These are phyloP conservation scores for Penicillium expansum DNA, from an alignment of 2,329 filamentous ascomycete genomes.

Conservation along the genomic window DNA sequence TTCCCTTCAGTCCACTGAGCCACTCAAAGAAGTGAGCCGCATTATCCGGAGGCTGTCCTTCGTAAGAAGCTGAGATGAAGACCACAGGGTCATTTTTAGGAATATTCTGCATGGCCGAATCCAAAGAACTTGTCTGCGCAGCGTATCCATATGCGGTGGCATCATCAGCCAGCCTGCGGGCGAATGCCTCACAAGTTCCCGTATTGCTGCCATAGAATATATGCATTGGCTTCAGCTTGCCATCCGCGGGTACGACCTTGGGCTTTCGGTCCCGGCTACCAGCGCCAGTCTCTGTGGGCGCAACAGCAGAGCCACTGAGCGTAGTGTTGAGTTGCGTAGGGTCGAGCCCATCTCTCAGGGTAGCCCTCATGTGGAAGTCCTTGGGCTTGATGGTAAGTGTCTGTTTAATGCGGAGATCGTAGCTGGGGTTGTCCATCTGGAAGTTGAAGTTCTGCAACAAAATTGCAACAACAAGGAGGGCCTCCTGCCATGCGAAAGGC, in stretches of 20 bases:
- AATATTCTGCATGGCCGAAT: slow-evolving; percentile 60
- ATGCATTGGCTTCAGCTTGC: slow-evolving; percentile 51
- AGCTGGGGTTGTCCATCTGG: slow-evolving; percentile 56
- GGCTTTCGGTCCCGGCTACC: slow-evolving; percentile 23
- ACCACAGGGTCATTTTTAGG: slow-evolving; percentile 61
- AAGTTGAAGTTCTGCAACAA: slow-evolving; percentile 72
- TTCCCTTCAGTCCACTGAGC: slow-evolving; percentile 55
- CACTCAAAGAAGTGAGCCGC: slow-evolving; percentile 66
- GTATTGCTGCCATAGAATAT: slow-evolving; percentile 72
- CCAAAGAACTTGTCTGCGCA: slow-evolving; percentile 57
- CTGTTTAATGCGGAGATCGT: slow-evolving; percentile 39
- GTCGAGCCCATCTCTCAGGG: slow-evolving; percentile 52
- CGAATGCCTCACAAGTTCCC: slow-evolving; percentile 70
- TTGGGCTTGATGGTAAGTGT: slow-evolving; percentile 47
- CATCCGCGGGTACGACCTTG: slow-evolving; percentile 11
- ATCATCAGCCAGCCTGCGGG: slow-evolving; percentile 60
- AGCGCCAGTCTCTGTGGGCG: slow-evolving; percentile 9
- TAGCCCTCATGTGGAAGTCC: slow-evolving; percentile 61
- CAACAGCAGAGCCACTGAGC: slow-evolving; percentile 25
- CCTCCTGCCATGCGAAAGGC: slow-evolving; percentile 73
- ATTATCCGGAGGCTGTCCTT: slow-evolving; percentile 72
- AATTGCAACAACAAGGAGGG: slow-evolving; percentile 59
- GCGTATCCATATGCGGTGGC: slow-evolving; percentile 60
- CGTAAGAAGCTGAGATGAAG: slow-evolving; percentile 69
- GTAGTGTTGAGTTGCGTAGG: slow-evolving; percentile 42